A percentile compares a stretch with the other conserved stretches of the same genome.
phyloP scores from a whole-genome alignment of 352 stramenopile species.

The Pythium folliculosum region DNA sequence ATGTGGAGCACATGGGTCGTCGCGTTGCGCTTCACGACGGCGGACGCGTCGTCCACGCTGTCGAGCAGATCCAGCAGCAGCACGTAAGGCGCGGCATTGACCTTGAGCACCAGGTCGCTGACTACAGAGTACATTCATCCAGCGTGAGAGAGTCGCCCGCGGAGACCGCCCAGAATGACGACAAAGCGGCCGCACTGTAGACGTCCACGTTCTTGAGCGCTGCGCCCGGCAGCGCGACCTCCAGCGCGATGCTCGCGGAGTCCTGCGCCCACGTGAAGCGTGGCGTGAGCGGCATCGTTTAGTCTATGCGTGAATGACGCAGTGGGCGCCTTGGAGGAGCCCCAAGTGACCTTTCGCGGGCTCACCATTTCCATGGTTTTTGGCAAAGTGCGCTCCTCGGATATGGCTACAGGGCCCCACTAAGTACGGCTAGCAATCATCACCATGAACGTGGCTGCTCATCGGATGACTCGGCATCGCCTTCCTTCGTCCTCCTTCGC shows the following conservation, averaged over 20 bases:
- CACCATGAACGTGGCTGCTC: neutral
- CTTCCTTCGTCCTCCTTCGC: neutral
- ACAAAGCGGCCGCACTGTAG: constrained; percentile 46
- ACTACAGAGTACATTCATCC: too few relatives aligned
- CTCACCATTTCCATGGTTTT: constrained; percentile 2
- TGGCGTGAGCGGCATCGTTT: constrained; percentile 64
- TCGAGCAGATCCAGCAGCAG: constrained; percentile 69
- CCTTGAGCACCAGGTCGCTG: constrained; percentile 77
- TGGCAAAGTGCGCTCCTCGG: neutral
- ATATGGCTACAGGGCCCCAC: neutral
- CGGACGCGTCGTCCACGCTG: constrained; percentile 52
- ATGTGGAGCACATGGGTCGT: constrained; percentile 47
- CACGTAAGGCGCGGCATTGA: constrained; percentile 78
- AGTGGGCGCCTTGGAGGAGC: too few relatives aligned
- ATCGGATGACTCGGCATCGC: too few relatives aligned
- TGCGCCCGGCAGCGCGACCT: constrained; percentile 52
- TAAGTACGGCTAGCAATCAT: neutral
- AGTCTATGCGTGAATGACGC: neutral
- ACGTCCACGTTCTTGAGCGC: constrained; percentile 57
- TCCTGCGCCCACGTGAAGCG: constrained; percentile 74
- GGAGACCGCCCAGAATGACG: too few relatives aligned
- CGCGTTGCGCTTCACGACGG: constrained; percentile 46
- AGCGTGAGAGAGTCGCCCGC: neutral
- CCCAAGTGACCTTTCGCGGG: constrained; percentile 7
- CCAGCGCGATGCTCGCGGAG: constrained; percentile 43